Evolutionary conservation across 2,329 filamentous ascomycete genomes (phyloP).

Genomic region (Diaporthe australafricana): DNA sequence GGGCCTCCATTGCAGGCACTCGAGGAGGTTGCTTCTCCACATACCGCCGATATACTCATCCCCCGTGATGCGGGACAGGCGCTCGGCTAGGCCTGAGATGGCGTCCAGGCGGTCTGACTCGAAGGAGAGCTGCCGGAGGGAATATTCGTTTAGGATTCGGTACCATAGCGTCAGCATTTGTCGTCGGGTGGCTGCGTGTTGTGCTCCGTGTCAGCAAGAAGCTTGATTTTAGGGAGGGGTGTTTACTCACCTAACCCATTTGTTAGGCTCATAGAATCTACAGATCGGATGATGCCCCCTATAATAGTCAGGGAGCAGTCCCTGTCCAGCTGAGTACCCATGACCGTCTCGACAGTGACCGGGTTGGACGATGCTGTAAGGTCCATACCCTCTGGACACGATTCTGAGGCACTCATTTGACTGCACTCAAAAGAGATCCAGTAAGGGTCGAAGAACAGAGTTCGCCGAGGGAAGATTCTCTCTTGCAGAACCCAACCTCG

Average conservation of each 20-base stretch:
- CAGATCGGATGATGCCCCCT: background rate
- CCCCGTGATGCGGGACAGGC: background rate
- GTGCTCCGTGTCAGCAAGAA: background rate
- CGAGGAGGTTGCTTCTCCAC: background rate
- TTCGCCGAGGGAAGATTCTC: slow-evolving; percentile 18
- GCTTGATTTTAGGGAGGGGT: background rate
- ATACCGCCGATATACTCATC: slow-evolving; percentile 17
- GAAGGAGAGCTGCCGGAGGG: slow-evolving; percentile 16
- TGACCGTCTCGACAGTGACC: background rate
- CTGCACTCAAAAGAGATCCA: slow-evolving; percentile 26
- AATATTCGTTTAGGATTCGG: slow-evolving; percentile 17
- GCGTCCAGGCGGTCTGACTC: slow-evolving; percentile 23
- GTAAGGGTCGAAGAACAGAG: slow-evolving; percentile 13
- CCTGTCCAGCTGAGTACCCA: slow-evolving; percentile 12
- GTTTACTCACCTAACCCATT: background rate
- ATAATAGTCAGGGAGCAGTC: slow-evolving; percentile 21
- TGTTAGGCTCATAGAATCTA: background rate
- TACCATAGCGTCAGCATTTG: slow-evolving; percentile 19
- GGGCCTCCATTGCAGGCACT: slow-evolving; percentile 24
- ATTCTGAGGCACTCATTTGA: slow-evolving; percentile 18
- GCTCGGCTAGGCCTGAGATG: slow-evolving; percentile 23
- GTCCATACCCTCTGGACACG: background rate
- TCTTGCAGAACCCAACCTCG: slow-evolving; percentile 24
- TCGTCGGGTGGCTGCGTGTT: background rate
- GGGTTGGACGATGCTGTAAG: slow-evolving; percentile 1